Conservation (phyloP, 768 basidiomycete species). For the Mycena polygramma region DNA sequence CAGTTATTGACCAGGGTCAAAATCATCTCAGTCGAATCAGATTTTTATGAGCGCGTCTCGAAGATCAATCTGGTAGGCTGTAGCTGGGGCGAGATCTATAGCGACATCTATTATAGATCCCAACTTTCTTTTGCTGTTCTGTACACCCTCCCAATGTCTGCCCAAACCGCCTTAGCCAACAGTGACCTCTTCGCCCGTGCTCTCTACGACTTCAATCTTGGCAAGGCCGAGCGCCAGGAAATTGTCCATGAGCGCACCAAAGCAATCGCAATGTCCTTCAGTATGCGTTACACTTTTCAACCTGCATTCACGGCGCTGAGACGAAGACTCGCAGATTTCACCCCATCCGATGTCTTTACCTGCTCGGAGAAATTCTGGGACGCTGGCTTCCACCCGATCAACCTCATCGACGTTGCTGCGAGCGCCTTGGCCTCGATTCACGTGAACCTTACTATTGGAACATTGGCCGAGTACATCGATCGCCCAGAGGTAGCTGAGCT, state of each 20-base stretch:
- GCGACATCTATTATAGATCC: no score
- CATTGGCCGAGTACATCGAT: conserved; percentile 42
- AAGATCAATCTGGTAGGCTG: no score
- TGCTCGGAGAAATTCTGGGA: conserved; percentile 50
- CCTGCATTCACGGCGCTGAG: no score
- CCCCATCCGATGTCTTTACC: no score
- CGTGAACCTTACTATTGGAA: conserved; percentile 52
- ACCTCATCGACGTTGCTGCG: conserved; percentile 46
- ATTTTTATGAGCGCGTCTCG: no score
- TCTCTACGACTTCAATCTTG: not conserved
- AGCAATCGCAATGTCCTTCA: not conserved
- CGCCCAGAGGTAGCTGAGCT: conserved; percentile 41
- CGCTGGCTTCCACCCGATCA: conserved; percentile 47
- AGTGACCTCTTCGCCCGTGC: not conserved
- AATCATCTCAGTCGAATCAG: no score
- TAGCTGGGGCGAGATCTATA: no score
- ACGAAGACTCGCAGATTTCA: no score
- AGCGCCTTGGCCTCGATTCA: conserved; percentile 51
- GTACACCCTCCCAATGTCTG: no score
- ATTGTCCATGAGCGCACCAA: not conserved
- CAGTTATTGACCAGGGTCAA: no score
- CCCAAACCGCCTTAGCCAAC: not conserved
- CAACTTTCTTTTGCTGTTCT: no score
- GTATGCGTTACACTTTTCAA: not conserved
- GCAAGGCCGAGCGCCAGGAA: not conserved